Percentiles rank a stretch among this genome's conserved stretches.
These are phyloP conservation scores for Coix lacrymajobi DNA, from an alignment of 176 grass and related monocot species.

Conservation along the genomic window DNA sequence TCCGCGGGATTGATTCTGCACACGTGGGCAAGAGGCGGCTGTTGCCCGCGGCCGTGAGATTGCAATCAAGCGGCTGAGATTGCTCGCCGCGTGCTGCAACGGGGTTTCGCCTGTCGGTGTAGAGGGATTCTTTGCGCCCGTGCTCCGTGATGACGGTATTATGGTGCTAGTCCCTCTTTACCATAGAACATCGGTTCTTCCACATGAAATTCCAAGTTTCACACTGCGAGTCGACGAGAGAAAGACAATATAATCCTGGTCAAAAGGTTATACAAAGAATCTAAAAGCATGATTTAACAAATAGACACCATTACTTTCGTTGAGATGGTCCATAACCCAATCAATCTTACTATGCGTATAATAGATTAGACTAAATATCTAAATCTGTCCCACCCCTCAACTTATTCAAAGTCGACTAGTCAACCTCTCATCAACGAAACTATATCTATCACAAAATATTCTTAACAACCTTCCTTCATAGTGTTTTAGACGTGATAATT, in stretches of 20 bases:
- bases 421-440: not conserved
- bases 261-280: not conserved
- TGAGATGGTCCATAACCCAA: not conserved
- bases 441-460: not conserved
- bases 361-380: not conserved
- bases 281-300: not conserved
- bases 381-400: not conserved
- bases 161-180: not conserved
- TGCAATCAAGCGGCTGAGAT: not conserved
- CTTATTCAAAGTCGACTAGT: not conserved
- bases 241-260: not conserved
- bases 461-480: not conserved
- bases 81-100: not conserved
- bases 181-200: not conserved
- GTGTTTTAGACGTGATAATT: not conserved
- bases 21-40: not conserved
- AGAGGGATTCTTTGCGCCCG: not conserved
- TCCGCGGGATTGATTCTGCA: not conserved
- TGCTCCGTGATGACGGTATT: not conserved
- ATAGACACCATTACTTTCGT: not conserved
- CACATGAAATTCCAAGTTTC: not conserved
- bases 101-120: not conserved
- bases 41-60: not conserved
- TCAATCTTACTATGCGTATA: not conserved
- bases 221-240: not conserved